Percentiles rank a stretch among this genome's conserved stretches.
Conservation (phyloP, 352 stramenopile genomes). For the Phytophthora sojae region DNA sequence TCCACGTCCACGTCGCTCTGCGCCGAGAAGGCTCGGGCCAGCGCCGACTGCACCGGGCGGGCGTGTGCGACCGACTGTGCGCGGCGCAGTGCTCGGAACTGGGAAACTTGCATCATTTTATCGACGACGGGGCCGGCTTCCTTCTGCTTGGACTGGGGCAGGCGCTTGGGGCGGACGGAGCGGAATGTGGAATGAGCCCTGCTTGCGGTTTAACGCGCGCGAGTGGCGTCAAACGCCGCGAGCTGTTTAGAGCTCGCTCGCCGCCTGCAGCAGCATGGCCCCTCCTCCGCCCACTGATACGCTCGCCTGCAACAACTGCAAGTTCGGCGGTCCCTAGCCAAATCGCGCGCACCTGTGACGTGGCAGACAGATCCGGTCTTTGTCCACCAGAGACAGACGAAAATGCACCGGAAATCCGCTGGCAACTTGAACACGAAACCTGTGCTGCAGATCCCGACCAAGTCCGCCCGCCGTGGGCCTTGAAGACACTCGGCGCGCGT, state of each 20-base stretch:
- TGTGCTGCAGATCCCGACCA: constrained; percentile 31
- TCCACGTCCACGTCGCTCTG: constrained; percentile 44
- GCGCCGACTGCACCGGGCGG: constrained; percentile 18
- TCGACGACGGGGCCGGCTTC: constrained; percentile 14
- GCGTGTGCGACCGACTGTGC: constrained; percentile 38
- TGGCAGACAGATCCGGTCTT: not conserved
- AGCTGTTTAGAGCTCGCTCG: too few species aligned
- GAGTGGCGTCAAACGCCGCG: not conserved
- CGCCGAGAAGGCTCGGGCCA: constrained; percentile 23
- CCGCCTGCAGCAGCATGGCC: too few species aligned
- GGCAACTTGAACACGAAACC: constrained; percentile 24
- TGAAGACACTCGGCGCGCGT: too few species aligned
- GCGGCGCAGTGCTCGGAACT: constrained; percentile 64
- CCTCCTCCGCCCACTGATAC: not conserved
- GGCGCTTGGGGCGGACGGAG: constrained; percentile 28
- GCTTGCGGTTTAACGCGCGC: not conserved
- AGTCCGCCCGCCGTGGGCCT: constrained; percentile 10
- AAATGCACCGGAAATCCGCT: constrained; percentile 26
- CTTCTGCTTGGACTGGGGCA: constrained; percentile 22
- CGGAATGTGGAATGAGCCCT: constrained; percentile 34
- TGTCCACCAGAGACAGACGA: constrained; percentile 26
- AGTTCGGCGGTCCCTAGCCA: constrained; percentile 29
- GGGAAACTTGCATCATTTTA: constrained; percentile 67
- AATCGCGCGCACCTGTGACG: constrained; percentile 33
- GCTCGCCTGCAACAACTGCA: constrained; percentile 14